A percentile compares a stretch with the other conserved stretches of the same genome.
These are phyloP conservation scores for Podospora pseudopauciseta DNA, from an alignment of 495 filamentous ascomycete genomes.

Conservation along the genomic window DNA sequence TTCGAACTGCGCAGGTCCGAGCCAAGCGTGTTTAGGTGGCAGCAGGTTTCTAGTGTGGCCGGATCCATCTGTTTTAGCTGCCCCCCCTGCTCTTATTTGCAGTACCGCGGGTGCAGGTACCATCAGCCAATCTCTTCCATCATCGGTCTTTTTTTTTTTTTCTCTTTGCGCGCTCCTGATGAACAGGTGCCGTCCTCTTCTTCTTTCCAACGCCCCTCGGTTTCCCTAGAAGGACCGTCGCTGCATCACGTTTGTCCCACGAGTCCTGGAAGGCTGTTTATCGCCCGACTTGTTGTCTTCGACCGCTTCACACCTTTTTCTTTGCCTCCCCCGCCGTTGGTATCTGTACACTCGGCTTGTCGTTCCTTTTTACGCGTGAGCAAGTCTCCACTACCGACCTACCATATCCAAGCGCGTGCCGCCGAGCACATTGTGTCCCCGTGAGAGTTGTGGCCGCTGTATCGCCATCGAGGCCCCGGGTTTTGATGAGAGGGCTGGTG, in stretches of 20 bases:
- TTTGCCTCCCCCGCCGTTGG: constrained; percentile 9
- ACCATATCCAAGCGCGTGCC: constrained; percentile 10
- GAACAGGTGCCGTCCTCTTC: constrained; percentile 11
- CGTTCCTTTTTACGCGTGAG: constrained; percentile 16
- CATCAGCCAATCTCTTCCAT: constrained; percentile 26
- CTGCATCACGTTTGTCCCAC: neutral
- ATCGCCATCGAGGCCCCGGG: neutral
- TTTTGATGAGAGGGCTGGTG: neutral
- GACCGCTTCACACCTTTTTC: neutral
- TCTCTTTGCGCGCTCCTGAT: constrained; percentile 17
- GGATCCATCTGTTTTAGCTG: constrained; percentile 21
- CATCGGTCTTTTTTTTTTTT: constrained; percentile 1
- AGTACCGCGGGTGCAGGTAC: constrained; percentile 15
- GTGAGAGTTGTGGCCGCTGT: neutral
- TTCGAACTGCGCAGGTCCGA: neutral
- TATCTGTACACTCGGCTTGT: constrained; percentile 7
- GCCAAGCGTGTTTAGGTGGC: constrained; percentile 16
- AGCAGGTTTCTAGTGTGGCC: constrained; percentile 10
- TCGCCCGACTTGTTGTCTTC: constrained; percentile 1
- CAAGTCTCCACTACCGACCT: constrained; percentile 21
- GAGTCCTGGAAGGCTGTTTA: constrained; percentile 12
- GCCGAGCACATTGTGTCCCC: constrained; percentile 2
- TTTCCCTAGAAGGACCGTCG: constrained; percentile 6
- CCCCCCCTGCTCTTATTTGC: constrained; percentile 19
- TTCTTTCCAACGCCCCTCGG: constrained; percentile 16